phyloP scores from a whole-genome alignment of 1,139 yeast genomes.

The Yamadazyma dushanensis region DNA sequence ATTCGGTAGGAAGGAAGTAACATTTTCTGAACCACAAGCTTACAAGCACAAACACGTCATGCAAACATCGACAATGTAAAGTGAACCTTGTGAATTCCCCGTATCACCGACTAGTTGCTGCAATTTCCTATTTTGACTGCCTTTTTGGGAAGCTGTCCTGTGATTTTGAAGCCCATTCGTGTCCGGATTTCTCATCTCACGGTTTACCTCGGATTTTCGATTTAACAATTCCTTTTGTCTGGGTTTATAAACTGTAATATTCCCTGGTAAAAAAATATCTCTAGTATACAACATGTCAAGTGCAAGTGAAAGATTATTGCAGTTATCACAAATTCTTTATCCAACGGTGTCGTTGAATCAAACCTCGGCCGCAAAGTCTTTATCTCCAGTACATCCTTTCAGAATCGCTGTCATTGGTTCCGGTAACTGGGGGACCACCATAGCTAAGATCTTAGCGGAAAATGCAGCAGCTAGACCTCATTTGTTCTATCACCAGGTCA shows the following conservation, averaged over 20 bases:
- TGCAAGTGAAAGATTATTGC: constrained; percentile 40
- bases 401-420: constrained; percentile 46
- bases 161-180: neutral
- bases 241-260: neutral
- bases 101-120: too few species aligned
- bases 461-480: constrained; percentile 42
- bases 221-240: neutral
- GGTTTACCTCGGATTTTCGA: constrained; percentile 4
- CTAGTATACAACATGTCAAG: constrained; percentile 11
- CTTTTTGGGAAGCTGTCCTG: neutral
- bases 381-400: constrained; percentile 35
- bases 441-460: constrained; percentile 48
- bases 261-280: too few species aligned
- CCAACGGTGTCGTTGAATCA: constrained; percentile 16
- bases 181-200: neutral
- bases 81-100: too few species aligned
- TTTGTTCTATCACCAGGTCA: constrained; percentile 37
- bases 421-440: constrained; percentile 53
- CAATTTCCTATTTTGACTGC: too few species aligned
- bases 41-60: neutral
- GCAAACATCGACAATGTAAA: too few species aligned
- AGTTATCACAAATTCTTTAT: constrained; percentile 35
- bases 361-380: constrained; percentile 17
- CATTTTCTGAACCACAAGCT: neutral
- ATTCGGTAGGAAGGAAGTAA: constrained; percentile 1